Evolutionary conservation across 257 asterid species (phyloP), one percentile per base, ranked within the genome.

Genomic region (Phtheirospermum japonicum): DNA sequence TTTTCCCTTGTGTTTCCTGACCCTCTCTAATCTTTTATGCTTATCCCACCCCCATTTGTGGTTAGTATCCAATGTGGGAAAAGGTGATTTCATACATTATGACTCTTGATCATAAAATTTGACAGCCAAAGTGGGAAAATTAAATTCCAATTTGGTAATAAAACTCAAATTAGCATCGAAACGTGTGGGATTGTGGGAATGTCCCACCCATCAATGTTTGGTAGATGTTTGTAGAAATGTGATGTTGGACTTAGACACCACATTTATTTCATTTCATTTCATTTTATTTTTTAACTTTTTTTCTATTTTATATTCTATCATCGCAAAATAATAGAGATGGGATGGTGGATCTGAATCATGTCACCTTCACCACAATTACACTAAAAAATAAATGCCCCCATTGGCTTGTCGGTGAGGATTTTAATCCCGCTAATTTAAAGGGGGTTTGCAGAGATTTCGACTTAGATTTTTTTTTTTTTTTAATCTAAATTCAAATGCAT

Each of bases 171-270:
- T n/a, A n/a, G n/a, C n/a, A n/a, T n/a, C n/a, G 17, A 36, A 61
- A 70, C 42, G 53, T 51, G 48, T 19, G n/a, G 43, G 63, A 46
- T 53, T 51, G 26, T 45, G 66, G 19, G 13, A 33, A 16, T 59
- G 76, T 64, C 82, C 83, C 73, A 79, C 75, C 40, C 68, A 73
- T 64, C 75, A 53, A 65, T 54, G 67, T 77, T 68, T 23, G 74
- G 78, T 71, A 67, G 66, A 67, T 66, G 28, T 61, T 76, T 26
- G 26, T 9, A 54, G 64, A 73, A 69, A 57, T 59, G 71, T 50
- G 73, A 72, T 60, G 69, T 34, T 55, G 61, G 61, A 55, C 40
- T 26, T 67, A 63, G 70, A 66, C 56, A 69, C 67, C 72, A 69
- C 62, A 75, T n/a, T 45, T 14, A 43, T 43, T 11, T 12, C 28